Conservation (phyloP, 306 rosid genomes). For the Cicer arietinum region DNA sequence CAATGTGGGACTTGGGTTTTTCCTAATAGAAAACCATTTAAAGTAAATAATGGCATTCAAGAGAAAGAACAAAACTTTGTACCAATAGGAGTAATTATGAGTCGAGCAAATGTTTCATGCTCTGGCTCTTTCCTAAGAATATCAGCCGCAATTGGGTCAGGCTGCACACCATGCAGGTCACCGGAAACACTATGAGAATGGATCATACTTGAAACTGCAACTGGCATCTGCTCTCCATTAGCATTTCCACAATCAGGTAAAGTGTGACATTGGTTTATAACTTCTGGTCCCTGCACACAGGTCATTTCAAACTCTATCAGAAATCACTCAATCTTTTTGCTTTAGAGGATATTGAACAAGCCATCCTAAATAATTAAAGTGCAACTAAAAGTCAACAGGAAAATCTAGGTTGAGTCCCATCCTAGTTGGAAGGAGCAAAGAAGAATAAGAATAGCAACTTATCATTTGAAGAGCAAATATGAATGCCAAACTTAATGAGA, state of each 20-base stretch:
- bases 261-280: conserved; percentile 51
- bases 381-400: conserved; percentile 19
- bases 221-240: conserved; percentile 62
- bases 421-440: not conserved
- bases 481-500: conserved; percentile 21
- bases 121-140: conserved; percentile 93
- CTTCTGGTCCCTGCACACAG: conserved; percentile 60
- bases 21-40: not conserved
- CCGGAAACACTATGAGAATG: conserved; percentile 84
- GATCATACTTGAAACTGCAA: conserved; percentile 70
- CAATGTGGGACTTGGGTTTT: no score
- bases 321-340: conserved; percentile 15
- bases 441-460: not conserved
- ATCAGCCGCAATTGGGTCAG: conserved; percentile 91
- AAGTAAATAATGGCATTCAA: conserved; percentile 27
- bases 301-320: conserved; percentile 16
- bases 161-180: conserved; percentile 83
- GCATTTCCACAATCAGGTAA: conserved; percentile 60
- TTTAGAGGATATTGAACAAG: conserved; percentile 4
- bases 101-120: conserved; percentile 88
- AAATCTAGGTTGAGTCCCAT: not conserved
- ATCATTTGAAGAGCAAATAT: not conserved
- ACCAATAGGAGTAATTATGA: conserved; percentile 70
- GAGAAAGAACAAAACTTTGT: conserved; percentile 33
- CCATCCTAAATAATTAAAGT: conserved; percentile 8